Evolutionary conservation across 75 land plant genomes (phyloP).

Genomic region (Adiantum capillusveneris): DNA sequence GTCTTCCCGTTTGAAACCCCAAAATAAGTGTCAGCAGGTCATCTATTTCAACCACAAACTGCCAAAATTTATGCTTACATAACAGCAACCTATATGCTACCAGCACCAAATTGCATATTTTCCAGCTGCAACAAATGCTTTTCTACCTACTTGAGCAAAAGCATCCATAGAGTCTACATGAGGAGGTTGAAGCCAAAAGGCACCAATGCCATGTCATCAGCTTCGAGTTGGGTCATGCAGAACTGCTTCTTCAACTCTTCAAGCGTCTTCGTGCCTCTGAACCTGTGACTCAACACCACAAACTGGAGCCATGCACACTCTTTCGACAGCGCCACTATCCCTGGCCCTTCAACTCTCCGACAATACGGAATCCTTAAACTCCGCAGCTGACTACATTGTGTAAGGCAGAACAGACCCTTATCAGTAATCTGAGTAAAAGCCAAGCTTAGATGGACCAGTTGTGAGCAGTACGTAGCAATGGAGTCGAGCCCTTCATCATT

Average conservation of each 20-base stretch:
- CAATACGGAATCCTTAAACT: constrained; percentile 31
- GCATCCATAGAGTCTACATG: too few relatives aligned
- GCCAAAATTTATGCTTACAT: too few relatives aligned
- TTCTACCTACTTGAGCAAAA: too few relatives aligned
- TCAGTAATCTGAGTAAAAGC: constrained; percentile 36
- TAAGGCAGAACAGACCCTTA: constrained; percentile 17
- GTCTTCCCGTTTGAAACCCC: too few relatives aligned
- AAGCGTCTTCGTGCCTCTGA: constrained; percentile 17
- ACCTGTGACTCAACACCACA: constrained; percentile 32
- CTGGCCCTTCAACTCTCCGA: constrained; percentile 27
- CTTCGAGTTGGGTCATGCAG: constrained; percentile 26
- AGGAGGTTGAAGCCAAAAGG: constrained; percentile 24
- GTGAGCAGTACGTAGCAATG: constrained; percentile 12
- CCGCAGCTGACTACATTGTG: constrained; percentile 18
- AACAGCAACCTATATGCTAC: too few relatives aligned
- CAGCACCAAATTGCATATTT: too few relatives aligned
- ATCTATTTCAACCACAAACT: too few relatives aligned
- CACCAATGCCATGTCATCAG: constrained; percentile 32
- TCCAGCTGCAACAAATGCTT: too few relatives aligned
- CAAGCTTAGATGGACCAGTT: constrained; percentile 23
- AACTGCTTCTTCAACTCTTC: constrained; percentile 18
- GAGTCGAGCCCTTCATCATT: constrained; percentile 34
- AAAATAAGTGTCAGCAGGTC: too few relatives aligned
- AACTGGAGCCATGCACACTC: constrained; percentile 22
- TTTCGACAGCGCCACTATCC: constrained; percentile 19